Evolutionary conservation across 2,329 filamentous ascomycete species (phyloP), one percentile per base, ranked within the genome.

Genomic region (Trichoderma sp.): DNA sequence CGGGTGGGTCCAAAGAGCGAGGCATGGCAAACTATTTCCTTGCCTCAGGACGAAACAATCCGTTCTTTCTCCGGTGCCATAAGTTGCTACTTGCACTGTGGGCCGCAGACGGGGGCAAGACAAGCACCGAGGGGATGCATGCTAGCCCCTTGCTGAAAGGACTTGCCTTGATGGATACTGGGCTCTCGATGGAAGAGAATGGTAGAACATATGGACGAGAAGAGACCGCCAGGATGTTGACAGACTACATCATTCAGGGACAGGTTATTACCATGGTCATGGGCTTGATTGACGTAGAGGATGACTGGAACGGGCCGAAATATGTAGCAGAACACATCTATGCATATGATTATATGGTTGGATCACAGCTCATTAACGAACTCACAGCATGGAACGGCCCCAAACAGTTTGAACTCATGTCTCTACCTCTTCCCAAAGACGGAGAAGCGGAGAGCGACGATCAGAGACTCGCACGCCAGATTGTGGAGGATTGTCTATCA

Each of bases 201-300:
- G 74, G 72, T 10, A 71, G 70, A 60, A 76, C 69, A 13, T 78
- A 76, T 72, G 75, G 73, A 4, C 67, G 79, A 4, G 79, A 83
- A 7, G 81, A 81, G 35, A 72, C 77, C 13, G 78, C 78, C 42
- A 77, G 73, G 64, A 77, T 83, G 70, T 77, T 87, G 71, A 83
- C 82, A 2, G 85, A 88, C 71, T 88, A 88, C 70, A 86, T 87
- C 66, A 82, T 84, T 48, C 85, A 88, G 69, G 85, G 84, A 3
- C 84, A 87, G 69, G 83, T 78, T 3, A 80, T 86, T 70, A 80
- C 78, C 7, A 76, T 84, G 74, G 84, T 83, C 1, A 82, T 86
- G 81, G 80, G 82, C 2, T 80, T 84, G 5, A 72, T 86, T 0
- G 85, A 87, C 69, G 76, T 80, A 3, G 80, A 82, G 34, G 81